Conservation (phyloP, 257 asterid species). For the Capsicum rhomboideum region DNA sequence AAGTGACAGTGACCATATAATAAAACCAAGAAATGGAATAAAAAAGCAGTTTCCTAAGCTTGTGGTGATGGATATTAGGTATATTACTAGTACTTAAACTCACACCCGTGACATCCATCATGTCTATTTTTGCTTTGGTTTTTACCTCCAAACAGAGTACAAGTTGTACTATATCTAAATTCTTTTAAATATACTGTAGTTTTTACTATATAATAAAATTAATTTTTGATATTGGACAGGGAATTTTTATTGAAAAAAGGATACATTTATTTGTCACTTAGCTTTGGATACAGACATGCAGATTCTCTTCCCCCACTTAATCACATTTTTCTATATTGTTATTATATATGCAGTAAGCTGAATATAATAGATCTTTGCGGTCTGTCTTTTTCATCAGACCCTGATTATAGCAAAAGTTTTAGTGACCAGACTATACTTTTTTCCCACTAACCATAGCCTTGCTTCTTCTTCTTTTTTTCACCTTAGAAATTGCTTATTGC, state of each 20-base stretch:
- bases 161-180: not conserved
- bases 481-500: no score
- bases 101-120: constrained; percentile 24
- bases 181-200: not conserved
- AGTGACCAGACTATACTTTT: no score
- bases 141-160: not conserved
- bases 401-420: no score
- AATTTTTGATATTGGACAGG: not conserved
- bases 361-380: no score
- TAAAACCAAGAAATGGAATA: not conserved
- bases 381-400: no score
- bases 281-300: not conserved
- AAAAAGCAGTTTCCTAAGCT: not conserved
- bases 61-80: not conserved
- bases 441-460: no score
- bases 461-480: no score
- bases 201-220: not conserved
- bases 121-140: constrained; percentile 2
- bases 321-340: no score
- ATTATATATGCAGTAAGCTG: no score
- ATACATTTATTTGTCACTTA: not conserved
- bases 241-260: not conserved
- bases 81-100: not conserved
- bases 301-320: not conserved
- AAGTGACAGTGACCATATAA: not conserved